Base-by-base conservation (phyloP, 1,284 basidiomycete genomes). In the Leccinum pallidistipes region DNA sequence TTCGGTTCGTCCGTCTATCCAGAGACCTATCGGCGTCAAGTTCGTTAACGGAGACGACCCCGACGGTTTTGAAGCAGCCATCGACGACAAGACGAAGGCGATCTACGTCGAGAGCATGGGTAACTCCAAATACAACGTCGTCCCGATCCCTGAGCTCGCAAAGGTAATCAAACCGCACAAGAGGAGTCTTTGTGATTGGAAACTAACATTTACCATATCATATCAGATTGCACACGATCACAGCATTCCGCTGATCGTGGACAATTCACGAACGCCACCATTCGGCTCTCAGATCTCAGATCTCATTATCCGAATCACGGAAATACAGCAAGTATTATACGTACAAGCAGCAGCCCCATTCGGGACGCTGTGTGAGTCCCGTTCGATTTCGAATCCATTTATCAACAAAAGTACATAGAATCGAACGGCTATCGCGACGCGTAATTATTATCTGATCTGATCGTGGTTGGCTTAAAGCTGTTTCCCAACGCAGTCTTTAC, bases 41-140 rank as follows among this genome's bases (percentile, higher is more conserved):
- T 94, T 92, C 70, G 88, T 95, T 62, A 76, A 82, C 2, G 82
- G 81, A 21, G 79, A 81, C 52, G 80, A 83, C 40, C 84, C 92
- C 1, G 84, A 84, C 27, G 84, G 81, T 0, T 91, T 92, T 71
- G 86, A 80, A 1, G 85, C 85, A 5, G 91, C 86, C 27, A 92
- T 94, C 66, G 89, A 93, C 68, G 85, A 87, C 18, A 87, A 84
- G n/a, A 92, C 91, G 8, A 92, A 89, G 70, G 91, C 86, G 0
- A 85, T 95, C 62, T 94, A 82, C 70, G 81, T 95, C 27, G 94
- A 96, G 81, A 88, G 82, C 62, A 94, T 96, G 60, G 89, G 89
- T 95, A 91, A 27, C 27, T 7, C 27, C 27, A 27, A 27, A 7
- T 27, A 27, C 77, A 83, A 85, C 60, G 82, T 95, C 50, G 82